These are phyloP conservation scores for Fraxinus dipetala DNA, from an alignment of 305 asterid species.

Conservation along the genomic window DNA sequence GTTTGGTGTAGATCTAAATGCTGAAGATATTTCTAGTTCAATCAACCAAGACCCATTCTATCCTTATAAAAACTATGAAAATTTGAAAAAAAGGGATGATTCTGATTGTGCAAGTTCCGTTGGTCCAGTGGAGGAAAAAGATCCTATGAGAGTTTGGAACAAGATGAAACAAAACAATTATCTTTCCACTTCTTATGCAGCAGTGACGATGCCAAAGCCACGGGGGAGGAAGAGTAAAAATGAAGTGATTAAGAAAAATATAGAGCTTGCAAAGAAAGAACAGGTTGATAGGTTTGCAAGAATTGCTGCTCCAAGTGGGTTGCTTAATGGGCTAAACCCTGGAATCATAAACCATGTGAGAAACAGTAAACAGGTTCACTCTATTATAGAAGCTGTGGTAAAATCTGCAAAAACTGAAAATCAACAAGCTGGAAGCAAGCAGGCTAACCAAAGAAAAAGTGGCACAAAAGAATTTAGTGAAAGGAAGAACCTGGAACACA, in stretches of 20 bases:
- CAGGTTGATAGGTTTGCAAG: slow-evolving; percentile 52
- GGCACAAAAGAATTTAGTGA: slow-evolving; percentile 13
- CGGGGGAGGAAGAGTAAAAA: slow-evolving; percentile 42
- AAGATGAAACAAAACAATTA: slow-evolving; percentile 56
- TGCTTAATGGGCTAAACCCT: slow-evolving; percentile 51
- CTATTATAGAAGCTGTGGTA: slow-evolving; percentile 50
- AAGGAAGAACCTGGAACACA: slow-evolving; percentile 7
- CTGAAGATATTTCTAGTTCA: slow-evolving; percentile 39
- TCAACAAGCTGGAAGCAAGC: slow-evolving; percentile 23
- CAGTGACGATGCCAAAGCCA: slow-evolving; percentile 35
- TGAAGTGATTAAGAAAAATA: slow-evolving; percentile 41
- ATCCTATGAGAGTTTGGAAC: slow-evolving; percentile 46
- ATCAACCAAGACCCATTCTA: slow-evolving; percentile 22
- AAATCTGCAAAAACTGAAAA: slow-evolving; percentile 42
- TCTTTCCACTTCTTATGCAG: slow-evolving; percentile 43
- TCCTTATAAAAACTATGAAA: slow-evolving; percentile 28
- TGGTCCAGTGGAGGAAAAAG: slow-evolving; percentile 45
- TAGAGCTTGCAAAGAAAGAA: slow-evolving; percentile 56
- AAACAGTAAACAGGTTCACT: slow-evolving; percentile 54
- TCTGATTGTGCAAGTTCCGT: slow-evolving; percentile 49
- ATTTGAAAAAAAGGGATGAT: slow-evolving; percentile 33
- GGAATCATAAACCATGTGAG: slow-evolving; percentile 62
- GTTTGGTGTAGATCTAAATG: slow-evolving; percentile 32
- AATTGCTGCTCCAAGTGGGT: slow-evolving; percentile 56
- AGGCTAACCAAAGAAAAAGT: slow-evolving; percentile 29